A percentile compares a stretch with the other conserved stretches of the same genome.
Conservation (phyloP, 2,329 filamentous ascomycete species). For the Penicillium concentricum region DNA sequence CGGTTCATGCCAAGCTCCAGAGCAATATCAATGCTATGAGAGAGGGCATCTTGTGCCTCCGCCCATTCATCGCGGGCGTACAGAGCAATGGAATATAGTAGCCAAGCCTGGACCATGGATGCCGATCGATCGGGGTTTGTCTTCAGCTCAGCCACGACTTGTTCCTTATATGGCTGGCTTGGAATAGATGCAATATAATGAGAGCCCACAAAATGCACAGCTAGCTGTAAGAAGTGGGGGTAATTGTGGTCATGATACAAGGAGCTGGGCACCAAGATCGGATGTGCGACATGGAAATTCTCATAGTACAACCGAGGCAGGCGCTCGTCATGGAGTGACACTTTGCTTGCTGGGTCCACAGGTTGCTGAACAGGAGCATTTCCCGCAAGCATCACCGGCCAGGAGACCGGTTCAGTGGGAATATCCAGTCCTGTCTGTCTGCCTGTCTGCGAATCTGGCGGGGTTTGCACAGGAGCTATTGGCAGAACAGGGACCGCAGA, state of each 20-base stretch:
- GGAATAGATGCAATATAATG: constrained; percentile 45
- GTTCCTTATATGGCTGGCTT: constrained; percentile 27
- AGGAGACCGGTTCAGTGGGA: constrained; percentile 20
- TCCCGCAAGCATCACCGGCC: constrained; percentile 21
- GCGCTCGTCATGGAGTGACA: constrained; percentile 29
- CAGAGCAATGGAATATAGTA: constrained; percentile 38
- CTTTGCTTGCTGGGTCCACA: constrained; percentile 16
- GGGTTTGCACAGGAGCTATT: constrained; percentile 9
- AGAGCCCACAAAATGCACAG: constrained; percentile 54
- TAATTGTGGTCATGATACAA: constrained; percentile 42
- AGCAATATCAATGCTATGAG: constrained; percentile 66
- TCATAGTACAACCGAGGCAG: constrained; percentile 52
- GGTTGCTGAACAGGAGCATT: constrained; percentile 14
- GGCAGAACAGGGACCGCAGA: constrained; percentile 10
- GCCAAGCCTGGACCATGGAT: constrained; percentile 39
- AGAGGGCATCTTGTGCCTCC: constrained; percentile 48
- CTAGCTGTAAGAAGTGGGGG: constrained; percentile 48
- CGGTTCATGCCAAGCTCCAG: constrained; percentile 73
- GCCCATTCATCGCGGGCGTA: constrained; percentile 35
- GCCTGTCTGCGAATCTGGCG: constrained; percentile 21
- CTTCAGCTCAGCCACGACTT: constrained; percentile 24
- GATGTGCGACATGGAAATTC: constrained; percentile 54
- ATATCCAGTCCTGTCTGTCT: constrained; percentile 16
- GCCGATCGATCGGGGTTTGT: constrained; percentile 27
- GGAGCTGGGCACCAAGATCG: constrained; percentile 52